Evolutionary conservation across 2,329 filamentous ascomycete genomes (phyloP), one percentile per base, ranked within the genome.

Genomic region (Aureobasidium sp.): DNA sequence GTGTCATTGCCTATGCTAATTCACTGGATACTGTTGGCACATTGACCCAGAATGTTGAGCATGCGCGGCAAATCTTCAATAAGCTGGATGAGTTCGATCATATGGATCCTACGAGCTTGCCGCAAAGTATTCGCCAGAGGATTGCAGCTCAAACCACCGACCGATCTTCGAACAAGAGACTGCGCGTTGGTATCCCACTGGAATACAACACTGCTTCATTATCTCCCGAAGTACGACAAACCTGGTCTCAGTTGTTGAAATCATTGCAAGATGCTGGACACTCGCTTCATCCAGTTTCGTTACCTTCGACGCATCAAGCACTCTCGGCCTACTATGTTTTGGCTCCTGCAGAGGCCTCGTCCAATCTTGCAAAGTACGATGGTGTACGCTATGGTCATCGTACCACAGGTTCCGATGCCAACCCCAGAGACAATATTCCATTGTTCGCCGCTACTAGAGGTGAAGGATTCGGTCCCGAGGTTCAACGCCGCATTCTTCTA

Each of bases 341-440:
- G 62, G 95, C 94, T 0, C 91, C 94, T 0, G 93, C 94, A 17
- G 94, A 99, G 76, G 94, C 94, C 3, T 91, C 91, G 1, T 97
- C 93, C 17, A 99, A 99, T 70, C 84, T 99, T 2, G 90, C 94
- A 62, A 97, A 96, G 73, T 99, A 97, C 73, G 95, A 99, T 69
- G 94, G 94, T 23, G 85, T 97, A n/a, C 88, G 94, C 12, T 99
- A 96, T 74, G 94, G 94, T 1, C 80, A 79, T 23, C 82, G 85
- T 34, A 77, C 72, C 10, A 61, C 70, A 9, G 81, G 79, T 51
- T 80, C 86, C 63, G 84, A 84, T 62, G 78, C 81, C 6, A 65
- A 55, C 5, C 67, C 69, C 1, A 67, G 66, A 27, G 62, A 64
- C 7, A 64, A 67, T 5, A 57, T 69, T 1, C 70, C 70, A 0